phyloP scores from a whole-genome alignment of 805 yeast species.

The Yarrowia porcina region DNA sequence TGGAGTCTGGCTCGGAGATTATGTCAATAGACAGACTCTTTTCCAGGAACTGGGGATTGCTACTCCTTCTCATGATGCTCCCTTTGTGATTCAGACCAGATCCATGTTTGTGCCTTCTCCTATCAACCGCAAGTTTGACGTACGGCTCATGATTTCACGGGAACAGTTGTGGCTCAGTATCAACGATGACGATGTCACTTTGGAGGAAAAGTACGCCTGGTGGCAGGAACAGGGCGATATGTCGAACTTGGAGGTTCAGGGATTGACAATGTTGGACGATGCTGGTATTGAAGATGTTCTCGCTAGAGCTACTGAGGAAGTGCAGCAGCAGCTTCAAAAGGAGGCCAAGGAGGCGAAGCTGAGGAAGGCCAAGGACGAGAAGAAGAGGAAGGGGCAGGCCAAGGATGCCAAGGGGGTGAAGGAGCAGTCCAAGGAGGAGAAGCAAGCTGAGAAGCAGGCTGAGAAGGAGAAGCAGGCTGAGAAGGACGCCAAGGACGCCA shows the following conservation, averaged over 20 bases:
- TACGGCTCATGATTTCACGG: conserved; percentile 2
- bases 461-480: too few species aligned
- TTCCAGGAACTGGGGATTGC: conserved; percentile 15
- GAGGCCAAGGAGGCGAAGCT: not conserved
- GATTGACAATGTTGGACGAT: conserved; percentile 1
- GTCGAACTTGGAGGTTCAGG: conserved; percentile 2
- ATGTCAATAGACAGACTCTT: not conserved
- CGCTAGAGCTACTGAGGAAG: not conserved
- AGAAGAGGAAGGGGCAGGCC: not conserved
- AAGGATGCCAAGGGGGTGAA: too few species aligned
- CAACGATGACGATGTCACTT: not conserved
- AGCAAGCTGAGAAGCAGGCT: not conserved
- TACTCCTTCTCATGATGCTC: conserved; percentile 4
- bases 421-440: not conserved
- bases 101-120: conserved; percentile 3
- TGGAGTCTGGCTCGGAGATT: conserved; percentile 8
- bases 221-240: conserved; percentile 7
- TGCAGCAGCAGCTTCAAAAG: not conserved
- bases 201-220: conserved; percentile 1
- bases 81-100: not conserved
- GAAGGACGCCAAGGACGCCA: too few species aligned
- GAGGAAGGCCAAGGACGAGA: not conserved
- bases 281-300: not conserved
- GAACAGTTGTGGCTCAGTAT: not conserved
- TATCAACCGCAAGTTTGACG: conserved; percentile 1